Base-by-base conservation (phyloP, 805 yeast species). In the Kuraishia capsulata region DNA sequence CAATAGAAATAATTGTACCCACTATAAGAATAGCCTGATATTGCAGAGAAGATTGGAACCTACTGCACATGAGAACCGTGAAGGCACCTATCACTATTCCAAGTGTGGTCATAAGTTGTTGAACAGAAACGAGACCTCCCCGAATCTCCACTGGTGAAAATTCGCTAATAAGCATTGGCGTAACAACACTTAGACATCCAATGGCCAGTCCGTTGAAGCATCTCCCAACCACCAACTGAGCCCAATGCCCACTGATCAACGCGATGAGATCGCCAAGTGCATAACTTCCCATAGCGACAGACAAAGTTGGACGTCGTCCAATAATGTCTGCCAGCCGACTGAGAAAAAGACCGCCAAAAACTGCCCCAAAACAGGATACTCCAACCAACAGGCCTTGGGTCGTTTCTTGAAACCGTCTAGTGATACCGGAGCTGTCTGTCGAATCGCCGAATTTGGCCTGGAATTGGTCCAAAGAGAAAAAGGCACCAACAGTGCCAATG, bases 81-180 rank as follows among this genome's bases (percentile, higher is more conserved):
- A 52, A n/a, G 2, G 60, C 44, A 2, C 65, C 66, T 11, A 46
- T 13, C 1, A 57, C 39, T 9, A 61, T 61, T 0, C 66, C 66
- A 21, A 56, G 30, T 1, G 66, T 61, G 5, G 57, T 57, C 38
- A 56, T 45, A 29, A 61, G 41, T 41, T 61, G 66, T 23, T 53
- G 52, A 8, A 55, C 42, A 16, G 62, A 53, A 17, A 60, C 52
- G 39, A 57, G 43, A 3, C 48, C 44, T 1, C 66, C 66, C 17
- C 62, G 47, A 3, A 51, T 35, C 17, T 47, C 43, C 0, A 43
- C 36, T 2, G 64, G 65, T 2, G 63, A 44, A 21, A 61, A 42
- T 29, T 61, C 66, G 39, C 64, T 55, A 33, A 61, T 57, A 9
- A 57, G 42, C 62, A 61, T 56, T 2, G 64, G 65, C 33, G 62